A percentile compares a stretch with the other conserved stretches of the same genome.
These are phyloP conservation scores for Bipolaris victoriae DNA, from an alignment of 2,329 filamentous ascomycete genomes.

Conservation along the genomic window DNA sequence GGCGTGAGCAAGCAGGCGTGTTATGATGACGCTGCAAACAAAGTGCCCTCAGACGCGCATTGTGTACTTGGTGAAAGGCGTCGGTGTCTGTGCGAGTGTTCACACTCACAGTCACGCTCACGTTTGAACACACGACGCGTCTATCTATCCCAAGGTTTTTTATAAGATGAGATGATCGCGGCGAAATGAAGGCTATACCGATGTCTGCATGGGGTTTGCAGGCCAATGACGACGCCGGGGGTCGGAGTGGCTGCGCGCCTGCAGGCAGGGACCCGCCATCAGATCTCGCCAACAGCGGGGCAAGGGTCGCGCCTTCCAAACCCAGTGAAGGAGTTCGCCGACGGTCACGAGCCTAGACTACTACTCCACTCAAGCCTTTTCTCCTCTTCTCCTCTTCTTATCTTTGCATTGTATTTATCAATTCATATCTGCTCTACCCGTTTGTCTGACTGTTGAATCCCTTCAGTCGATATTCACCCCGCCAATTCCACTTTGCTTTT, in stretches of 20 bases:
- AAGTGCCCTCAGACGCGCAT: conserved; percentile 31
- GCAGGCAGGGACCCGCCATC: conserved; percentile 23
- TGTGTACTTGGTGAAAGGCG: conserved; percentile 7
- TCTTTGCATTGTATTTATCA: conserved; percentile 26
- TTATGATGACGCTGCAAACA: conserved; percentile 13
- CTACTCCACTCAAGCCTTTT: conserved; percentile 22
- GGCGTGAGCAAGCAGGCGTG: conserved; percentile 14
- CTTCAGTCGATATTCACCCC: conserved; percentile 20
- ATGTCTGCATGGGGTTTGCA: conserved; percentile 10
- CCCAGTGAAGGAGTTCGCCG: conserved; percentile 39
- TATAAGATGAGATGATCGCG: conserved; percentile 8
- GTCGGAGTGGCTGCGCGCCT: conserved; percentile 22
- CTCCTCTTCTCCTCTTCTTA: conserved; percentile 27
- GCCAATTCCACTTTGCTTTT: conserved; percentile 11
- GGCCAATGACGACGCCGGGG: conserved; percentile 27
- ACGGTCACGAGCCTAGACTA: conserved; percentile 43
- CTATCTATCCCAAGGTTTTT: conserved; percentile 2
- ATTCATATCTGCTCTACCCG: conserved; percentile 17
- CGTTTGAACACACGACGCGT: conserved; percentile 11
- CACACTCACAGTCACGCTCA: conserved; percentile 6
- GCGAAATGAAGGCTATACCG: conserved; percentile 15
- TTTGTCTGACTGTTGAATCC: conserved; percentile 16
- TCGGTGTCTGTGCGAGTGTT: conserved; percentile 1
- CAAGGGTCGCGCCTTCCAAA: conserved; percentile 29
- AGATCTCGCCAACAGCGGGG: conserved; percentile 24